Percentiles rank a stretch among this genome's conserved stretches.
These are phyloP conservation scores for Suillus plorans DNA, from an alignment of 768 basidiomycete genomes.

Conservation along the genomic window DNA sequence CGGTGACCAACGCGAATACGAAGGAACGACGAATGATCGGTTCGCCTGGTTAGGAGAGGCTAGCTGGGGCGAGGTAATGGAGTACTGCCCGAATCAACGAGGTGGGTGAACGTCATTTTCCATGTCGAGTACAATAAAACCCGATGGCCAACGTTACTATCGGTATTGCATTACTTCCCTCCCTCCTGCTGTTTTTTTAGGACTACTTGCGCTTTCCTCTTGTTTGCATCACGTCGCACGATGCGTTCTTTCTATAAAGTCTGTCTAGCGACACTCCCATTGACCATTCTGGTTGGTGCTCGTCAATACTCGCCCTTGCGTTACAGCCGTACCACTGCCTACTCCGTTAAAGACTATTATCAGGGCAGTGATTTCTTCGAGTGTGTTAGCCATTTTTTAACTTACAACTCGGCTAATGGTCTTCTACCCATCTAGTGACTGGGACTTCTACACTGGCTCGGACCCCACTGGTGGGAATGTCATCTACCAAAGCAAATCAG, in stretches of 20 bases:
- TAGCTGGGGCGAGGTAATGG: background rate
- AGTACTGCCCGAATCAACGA: background rate
- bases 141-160: background rate
- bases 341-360: constrained; percentile 39
- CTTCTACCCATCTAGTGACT: constrained; percentile 42
- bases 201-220: background rate
- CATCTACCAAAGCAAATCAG: constrained; percentile 47
- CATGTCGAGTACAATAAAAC: background rate
- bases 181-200: background rate
- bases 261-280: constrained; percentile 30
- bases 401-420: background rate
- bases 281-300: constrained; percentile 38
- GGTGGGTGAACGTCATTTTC: background rate
- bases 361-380: constrained; percentile 58
- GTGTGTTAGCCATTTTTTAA: constrained; percentile 34
- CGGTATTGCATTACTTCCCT: background rate
- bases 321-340: constrained; percentile 29
- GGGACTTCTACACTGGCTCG: constrained; percentile 59
- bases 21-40: background rate
- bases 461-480: constrained; percentile 78
- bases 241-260: constrained; percentile 34
- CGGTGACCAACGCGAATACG: background rate
- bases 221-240: background rate
- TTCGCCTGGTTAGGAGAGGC: background rate
- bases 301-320: constrained; percentile 19